Evolutionary conservation across 805 yeast species (phyloP), one percentile per base, ranked within the genome.

Genomic region (Candida silvicultrix): DNA sequence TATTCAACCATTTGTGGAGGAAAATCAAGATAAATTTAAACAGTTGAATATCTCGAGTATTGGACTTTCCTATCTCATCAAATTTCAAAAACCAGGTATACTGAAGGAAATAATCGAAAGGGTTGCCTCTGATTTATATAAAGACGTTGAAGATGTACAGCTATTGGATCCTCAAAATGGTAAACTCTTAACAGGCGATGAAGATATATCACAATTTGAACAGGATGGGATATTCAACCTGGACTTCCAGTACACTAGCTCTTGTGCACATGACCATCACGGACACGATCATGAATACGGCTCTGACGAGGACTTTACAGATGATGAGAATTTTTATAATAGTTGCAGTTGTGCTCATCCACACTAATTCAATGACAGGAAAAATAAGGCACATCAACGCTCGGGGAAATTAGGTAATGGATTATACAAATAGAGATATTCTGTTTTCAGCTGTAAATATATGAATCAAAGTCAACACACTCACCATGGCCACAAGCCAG

Each of bases 301-400:
- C 32, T 52, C 49, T 15, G 54, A 51, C 22, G 52, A 49, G 8
- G 60, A 57, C 8, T 55, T 53, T 29, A 50, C 51, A 11, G 61
- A 57, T 35, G 62, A 58, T 43, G 62, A 54, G 19, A 54, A 55
- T 42, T 56, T 55, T 45, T 56, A 54, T 32, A 45, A 42, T 23
- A 53, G 52, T n/a, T 57, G 60, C 38, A 56, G 59, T 29, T 57
- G 61, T 45, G 41, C 56, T 14, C 60, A 57, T 40, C 60, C 51
- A 25, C 46, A 44, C 22, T 50, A 23, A 40, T 6, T 5, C 25
- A 6, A 23, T 23, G 9, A 5, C 9, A 23, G 9, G 25, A 23
- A 5, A 5, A n/a, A n/a, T n/a, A n/a, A n/a, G n/a, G n/a, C n/a
- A n/a, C n/a, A n/a, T n/a, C n/a, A n/a, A n/a, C n/a, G n/a, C n/a